Conservation (phyloP, 129 eudicot species). For the Ambrosia artemisiifolia region DNA sequence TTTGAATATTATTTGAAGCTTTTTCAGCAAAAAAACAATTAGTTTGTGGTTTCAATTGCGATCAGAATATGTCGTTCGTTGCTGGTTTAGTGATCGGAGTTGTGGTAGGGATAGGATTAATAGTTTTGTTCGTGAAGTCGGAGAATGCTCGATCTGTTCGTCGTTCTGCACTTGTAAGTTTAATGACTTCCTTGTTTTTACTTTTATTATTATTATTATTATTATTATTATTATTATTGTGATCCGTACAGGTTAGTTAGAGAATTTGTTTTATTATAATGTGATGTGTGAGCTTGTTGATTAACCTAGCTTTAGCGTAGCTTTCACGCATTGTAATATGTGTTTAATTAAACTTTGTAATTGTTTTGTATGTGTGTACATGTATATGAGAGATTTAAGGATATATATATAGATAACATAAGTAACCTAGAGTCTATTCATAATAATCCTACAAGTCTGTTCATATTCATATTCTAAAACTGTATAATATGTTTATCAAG, state of each 20-base stretch:
- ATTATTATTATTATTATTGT: neutral
- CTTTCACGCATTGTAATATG: neutral
- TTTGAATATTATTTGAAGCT: neutral
- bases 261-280: neutral
- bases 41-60: neutral
- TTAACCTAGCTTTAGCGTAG: conserved; percentile 13
- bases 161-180: conserved; percentile 69
- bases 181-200: neutral
- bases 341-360: too few relatives aligned
- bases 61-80: conserved; percentile 54
- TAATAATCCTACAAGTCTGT: too few relatives aligned
- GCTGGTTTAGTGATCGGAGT: conserved; percentile 61
- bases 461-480: too few relatives aligned
- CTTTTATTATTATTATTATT: neutral
- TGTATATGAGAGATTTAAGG: too few relatives aligned
- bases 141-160: conserved; percentile 78
- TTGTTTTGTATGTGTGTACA: too few relatives aligned
- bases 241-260: neutral
- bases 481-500: too few relatives aligned
- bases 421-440: too few relatives aligned
- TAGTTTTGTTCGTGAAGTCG: conserved; percentile 68
- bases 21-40: neutral
- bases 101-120: conserved; percentile 49
- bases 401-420: too few relatives aligned
- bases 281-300: conserved; percentile 1